phyloP scores from a whole-genome alignment of 805 yeast species.

The Candida sonorensis region DNA sequence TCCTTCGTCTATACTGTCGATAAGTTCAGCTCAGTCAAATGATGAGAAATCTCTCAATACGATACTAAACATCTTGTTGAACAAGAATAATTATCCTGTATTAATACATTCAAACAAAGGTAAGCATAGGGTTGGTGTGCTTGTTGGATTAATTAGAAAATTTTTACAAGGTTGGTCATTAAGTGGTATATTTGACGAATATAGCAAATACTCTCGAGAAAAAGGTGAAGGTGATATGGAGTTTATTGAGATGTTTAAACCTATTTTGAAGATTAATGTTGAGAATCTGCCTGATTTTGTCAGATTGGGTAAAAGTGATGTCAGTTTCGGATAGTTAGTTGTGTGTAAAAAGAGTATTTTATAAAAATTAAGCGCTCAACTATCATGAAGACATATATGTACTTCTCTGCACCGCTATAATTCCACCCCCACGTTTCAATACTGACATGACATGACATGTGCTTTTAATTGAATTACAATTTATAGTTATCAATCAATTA shows the following conservation, averaged over 20 bases:
- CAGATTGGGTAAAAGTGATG: slow-evolving; percentile 13
- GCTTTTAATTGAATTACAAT: no score
- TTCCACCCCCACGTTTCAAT: no score
- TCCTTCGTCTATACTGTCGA: slow-evolving; percentile 31
- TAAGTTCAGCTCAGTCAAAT: slow-evolving; percentile 58
- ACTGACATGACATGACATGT: no score
- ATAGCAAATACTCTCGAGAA: slow-evolving; percentile 86
- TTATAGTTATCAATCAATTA: no score
- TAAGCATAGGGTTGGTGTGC: slow-evolving; percentile 91
- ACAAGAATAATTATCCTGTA: slow-evolving; percentile 75
- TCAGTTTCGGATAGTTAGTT: not conserved
- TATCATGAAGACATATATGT: no score
- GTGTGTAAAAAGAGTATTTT: no score
- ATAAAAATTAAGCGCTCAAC: no score
- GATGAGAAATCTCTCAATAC: slow-evolving; percentile 50
- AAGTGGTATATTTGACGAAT: slow-evolving; percentile 90
- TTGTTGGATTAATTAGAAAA: slow-evolving; percentile 87
- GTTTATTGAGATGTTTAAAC: slow-evolving; percentile 78
- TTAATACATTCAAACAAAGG: slow-evolving; percentile 93
- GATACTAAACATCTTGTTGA: slow-evolving; percentile 50
- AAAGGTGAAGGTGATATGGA: slow-evolving; percentile 90
- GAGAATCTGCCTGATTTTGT: slow-evolving; percentile 60
- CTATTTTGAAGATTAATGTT: slow-evolving; percentile 43
- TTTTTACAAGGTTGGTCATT: slow-evolving; percentile 88
- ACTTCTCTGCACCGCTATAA: no score